A percentile compares a stretch with the other conserved stretches of the same genome.
phyloP scores from a whole-genome alignment of 2,329 filamentous ascomycete genomes.

The Drechslerella dactyloides region DNA sequence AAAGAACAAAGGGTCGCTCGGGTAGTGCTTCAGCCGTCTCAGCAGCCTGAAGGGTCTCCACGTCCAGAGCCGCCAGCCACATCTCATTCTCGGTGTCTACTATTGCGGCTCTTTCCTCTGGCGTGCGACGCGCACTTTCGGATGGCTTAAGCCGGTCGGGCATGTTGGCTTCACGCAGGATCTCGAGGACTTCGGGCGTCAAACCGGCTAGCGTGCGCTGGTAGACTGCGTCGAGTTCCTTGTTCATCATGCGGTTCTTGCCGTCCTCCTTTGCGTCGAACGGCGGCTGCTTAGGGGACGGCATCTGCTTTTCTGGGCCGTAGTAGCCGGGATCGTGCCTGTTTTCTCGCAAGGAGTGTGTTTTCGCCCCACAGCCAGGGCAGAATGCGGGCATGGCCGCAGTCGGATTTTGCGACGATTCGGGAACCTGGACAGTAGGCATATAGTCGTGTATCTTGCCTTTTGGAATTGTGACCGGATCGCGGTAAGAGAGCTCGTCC shows the following conservation, averaged over 20 bases:
- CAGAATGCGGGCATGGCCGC: constrained; percentile 65
- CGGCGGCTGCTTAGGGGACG: constrained; percentile 24
- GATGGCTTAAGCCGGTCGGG: background rate
- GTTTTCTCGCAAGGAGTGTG: constrained; percentile 63
- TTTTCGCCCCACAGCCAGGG: constrained; percentile 70
- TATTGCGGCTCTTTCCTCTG: background rate
- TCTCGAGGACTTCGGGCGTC: constrained; percentile 36
- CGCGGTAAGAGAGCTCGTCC: constrained; percentile 28
- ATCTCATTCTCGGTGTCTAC: background rate
- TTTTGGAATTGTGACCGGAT: constrained; percentile 23
- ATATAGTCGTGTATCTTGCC: constrained; percentile 8
- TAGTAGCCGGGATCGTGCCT: constrained; percentile 65
- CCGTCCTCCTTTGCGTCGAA: constrained; percentile 59
- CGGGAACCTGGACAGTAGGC: constrained; percentile 17
- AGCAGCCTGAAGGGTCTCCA: background rate
- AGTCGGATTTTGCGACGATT: constrained; percentile 2
- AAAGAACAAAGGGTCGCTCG: constrained; percentile 65
- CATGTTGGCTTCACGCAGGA: background rate
- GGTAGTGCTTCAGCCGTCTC: constrained; percentile 30
- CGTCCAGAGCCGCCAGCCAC: constrained; percentile 16
- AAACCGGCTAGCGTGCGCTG: constrained; percentile 15
- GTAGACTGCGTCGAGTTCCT: constrained; percentile 40
- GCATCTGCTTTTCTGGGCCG: constrained; percentile 45
- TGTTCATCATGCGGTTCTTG: constrained; percentile 57
- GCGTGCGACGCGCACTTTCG: background rate